A percentile compares a stretch with the other conserved stretches of the same genome.
phyloP scores from a whole-genome alignment of 2,329 filamentous ascomycete genomes.

The Hypoxylon sp. region DNA sequence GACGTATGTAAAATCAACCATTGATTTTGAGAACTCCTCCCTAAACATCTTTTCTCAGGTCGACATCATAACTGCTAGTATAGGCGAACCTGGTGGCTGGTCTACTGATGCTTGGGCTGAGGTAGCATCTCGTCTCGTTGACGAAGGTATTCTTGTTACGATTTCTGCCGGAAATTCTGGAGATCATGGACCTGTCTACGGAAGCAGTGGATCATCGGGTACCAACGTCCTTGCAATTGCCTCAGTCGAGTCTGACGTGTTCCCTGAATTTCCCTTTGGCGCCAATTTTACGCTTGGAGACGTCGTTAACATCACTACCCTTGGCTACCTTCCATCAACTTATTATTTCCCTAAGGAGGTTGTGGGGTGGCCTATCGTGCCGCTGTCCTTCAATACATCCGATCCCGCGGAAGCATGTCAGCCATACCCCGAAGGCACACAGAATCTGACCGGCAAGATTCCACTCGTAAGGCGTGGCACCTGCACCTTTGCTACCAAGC shows the following conservation, averaged over 20 bases:
- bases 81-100: slow-evolving; percentile 58
- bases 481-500: slow-evolving; percentile 53
- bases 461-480: slow-evolving; percentile 55
- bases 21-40: not conserved
- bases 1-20: slow-evolving; percentile 46
- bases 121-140: slow-evolving; percentile 59
- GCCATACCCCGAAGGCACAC: slow-evolving; percentile 46
- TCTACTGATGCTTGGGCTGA: slow-evolving; percentile 57
- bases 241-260: slow-evolving; percentile 56
- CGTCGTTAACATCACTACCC: slow-evolving; percentile 43
- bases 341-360: slow-evolving; percentile 55
- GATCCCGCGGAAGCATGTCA: slow-evolving; percentile 51
- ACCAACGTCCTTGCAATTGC: slow-evolving; percentile 61
- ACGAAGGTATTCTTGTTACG: slow-evolving; percentile 64
- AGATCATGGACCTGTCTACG: slow-evolving; percentile 63
- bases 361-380: slow-evolving; percentile 54
- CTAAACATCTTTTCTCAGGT: slow-evolving; percentile 15
- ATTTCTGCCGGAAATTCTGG: slow-evolving; percentile 69
- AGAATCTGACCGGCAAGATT: slow-evolving; percentile 46
- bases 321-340: slow-evolving; percentile 56
- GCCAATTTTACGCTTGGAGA: slow-evolving; percentile 53
- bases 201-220: slow-evolving; percentile 59
- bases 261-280: slow-evolving; percentile 52
- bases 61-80: slow-evolving; percentile 62
- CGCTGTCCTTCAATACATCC: slow-evolving; percentile 49